Conservation (phyloP, 2,329 filamentous ascomycete species). For the Penicillium rolfsii region DNA sequence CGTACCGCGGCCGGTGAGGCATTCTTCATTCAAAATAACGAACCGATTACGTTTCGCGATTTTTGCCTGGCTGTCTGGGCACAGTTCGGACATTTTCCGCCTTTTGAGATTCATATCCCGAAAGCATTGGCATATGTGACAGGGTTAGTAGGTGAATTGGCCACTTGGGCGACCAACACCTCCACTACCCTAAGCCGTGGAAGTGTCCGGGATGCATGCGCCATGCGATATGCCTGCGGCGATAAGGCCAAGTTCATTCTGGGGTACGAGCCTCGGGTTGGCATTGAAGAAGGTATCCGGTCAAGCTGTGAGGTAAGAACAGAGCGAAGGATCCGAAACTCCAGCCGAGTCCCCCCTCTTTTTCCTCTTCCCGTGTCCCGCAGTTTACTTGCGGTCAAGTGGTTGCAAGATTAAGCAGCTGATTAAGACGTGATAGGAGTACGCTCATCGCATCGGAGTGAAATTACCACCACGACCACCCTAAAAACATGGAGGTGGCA, state of each 20-base stretch:
- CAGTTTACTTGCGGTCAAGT: not conserved
- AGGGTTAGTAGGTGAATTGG: conserved; percentile 52
- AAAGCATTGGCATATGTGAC: conserved; percentile 52
- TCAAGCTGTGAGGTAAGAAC: conserved; percentile 52
- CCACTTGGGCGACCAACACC: conserved; percentile 52
- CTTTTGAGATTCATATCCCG: conserved; percentile 54
- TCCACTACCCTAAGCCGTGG: conserved; percentile 56
- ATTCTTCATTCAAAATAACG: conserved; percentile 53
- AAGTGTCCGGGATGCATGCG: conserved; percentile 58
- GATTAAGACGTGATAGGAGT: conserved; percentile 32
- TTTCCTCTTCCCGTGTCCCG: not conserved
- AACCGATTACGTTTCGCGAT: conserved; percentile 50
- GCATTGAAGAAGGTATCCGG: conserved; percentile 56
- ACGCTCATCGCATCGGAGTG: conserved; percentile 37
- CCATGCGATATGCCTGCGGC: conserved; percentile 57
- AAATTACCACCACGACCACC: conserved; percentile 22
- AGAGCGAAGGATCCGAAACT: not conserved
- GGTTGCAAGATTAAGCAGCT: not conserved
- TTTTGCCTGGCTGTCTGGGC: conserved; percentile 51
- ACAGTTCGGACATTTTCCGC: conserved; percentile 55
- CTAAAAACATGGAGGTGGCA: not conserved
- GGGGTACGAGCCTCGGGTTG: conserved; percentile 57
- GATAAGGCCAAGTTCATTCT: conserved; percentile 56
- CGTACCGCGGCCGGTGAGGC: conserved; percentile 49
- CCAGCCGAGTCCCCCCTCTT: not conserved